A percentile compares a stretch with the other conserved stretches of the same genome.
Conservation (phyloP, 257 asterid genomes). For the Solanum bulbocastanum region DNA sequence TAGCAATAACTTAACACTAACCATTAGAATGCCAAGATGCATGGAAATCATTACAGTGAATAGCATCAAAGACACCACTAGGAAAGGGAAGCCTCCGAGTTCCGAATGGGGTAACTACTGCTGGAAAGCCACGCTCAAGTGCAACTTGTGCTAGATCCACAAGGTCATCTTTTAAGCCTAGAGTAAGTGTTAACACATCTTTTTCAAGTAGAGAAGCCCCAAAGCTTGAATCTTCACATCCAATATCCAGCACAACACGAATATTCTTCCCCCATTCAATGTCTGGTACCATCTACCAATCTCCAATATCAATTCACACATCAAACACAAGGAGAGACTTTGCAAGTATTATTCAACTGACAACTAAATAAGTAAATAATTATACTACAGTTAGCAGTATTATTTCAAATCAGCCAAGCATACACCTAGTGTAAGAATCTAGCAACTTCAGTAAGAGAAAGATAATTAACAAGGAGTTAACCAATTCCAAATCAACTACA, state of each 20-base stretch:
- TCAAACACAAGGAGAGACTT: not conserved
- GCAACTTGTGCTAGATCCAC: conserved; percentile 83
- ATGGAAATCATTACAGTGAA: no score
- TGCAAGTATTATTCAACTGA: not conserved
- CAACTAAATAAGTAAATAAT: not conserved
- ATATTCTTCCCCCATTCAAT: conserved; percentile 96
- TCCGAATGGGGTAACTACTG: conserved; percentile 68
- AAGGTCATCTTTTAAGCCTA: conserved; percentile 83
- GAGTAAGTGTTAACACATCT: conserved; percentile 60
- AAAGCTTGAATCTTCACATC: conserved; percentile 84
- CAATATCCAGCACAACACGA: conserved; percentile 74
- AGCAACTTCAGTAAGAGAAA: not conserved
- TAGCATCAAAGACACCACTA: no score
- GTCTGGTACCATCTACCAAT: conserved; percentile 89
- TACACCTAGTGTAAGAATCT: not conserved
- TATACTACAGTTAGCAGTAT: not conserved
- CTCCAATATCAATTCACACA: conserved; percentile 14
- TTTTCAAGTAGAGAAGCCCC: conserved; percentile 65
- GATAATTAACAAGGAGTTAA: not conserved
- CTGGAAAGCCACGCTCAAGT: conserved; percentile 92
- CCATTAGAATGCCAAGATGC: no score
- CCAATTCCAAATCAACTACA: not conserved
- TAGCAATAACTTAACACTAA: no score
- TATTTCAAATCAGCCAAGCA: not conserved
- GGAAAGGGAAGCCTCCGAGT: no score